These are phyloP conservation scores for Nematodospora anomalae DNA, from an alignment of 1,139 yeast species.

Conservation along the genomic window DNA sequence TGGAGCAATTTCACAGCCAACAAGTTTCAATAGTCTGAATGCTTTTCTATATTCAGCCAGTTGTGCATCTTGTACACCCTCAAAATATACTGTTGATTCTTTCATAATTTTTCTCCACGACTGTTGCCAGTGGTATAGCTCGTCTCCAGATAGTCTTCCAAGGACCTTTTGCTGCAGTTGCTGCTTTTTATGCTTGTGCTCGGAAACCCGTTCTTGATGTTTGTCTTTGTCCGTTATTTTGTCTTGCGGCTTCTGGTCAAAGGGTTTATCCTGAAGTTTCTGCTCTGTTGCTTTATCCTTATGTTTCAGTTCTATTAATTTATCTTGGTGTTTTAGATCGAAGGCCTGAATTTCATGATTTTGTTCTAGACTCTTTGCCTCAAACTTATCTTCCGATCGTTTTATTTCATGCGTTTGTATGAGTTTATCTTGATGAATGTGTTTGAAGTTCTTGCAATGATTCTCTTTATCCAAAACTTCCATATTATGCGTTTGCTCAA, in stretches of 20 bases:
- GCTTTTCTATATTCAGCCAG: constrained; percentile 56
- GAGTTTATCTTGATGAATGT: too few species aligned
- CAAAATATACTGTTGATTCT: constrained; percentile 76
- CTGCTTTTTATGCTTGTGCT: constrained; percentile 1
- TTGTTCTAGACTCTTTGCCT: background rate
- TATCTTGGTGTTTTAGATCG: background rate
- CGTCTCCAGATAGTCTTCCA: constrained; percentile 46
- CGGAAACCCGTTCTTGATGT: background rate
- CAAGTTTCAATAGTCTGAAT: constrained; percentile 50
- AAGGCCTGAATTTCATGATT: background rate
- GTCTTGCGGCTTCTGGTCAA: constrained; percentile 6
- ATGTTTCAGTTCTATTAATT: background rate
- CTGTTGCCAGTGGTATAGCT: constrained; percentile 71
- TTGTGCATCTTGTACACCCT: constrained; percentile 52
- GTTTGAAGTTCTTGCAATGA: too few species aligned
- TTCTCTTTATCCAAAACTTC: background rate
- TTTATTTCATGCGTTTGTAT: too few species aligned
- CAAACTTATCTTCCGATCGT: too few species aligned
- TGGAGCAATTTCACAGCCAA: constrained; percentile 68
- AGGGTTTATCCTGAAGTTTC: background rate
- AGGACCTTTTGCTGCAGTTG: constrained; percentile 11
- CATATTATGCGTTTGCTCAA: background rate
- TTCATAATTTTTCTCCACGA: constrained; percentile 81
- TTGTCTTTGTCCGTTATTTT: constrained; percentile 8
- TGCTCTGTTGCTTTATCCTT: background rate